phyloP scores from a whole-genome alignment of 1,139 yeast genomes.

The Protomyces inouyei region DNA sequence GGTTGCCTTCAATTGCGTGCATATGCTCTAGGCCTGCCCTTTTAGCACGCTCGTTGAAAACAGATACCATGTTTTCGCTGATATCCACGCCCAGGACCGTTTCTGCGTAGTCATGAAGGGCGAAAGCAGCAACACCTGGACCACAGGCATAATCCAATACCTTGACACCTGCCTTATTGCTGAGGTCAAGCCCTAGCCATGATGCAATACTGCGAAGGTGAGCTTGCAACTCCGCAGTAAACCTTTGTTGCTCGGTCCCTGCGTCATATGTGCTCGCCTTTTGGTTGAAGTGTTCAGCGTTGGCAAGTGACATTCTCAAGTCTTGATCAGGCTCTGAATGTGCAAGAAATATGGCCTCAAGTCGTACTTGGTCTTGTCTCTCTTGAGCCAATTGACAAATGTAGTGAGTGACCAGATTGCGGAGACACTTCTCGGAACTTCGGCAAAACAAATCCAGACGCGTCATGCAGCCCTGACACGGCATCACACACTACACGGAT shows the following conservation, averaged over 20 bases:
- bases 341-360: too few species aligned
- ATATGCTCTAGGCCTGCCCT: background rate
- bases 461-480: too few species aligned
- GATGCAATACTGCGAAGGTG: background rate
- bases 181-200: background rate
- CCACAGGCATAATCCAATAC: slow-evolving; percentile 19
- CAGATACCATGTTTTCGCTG: slow-evolving; percentile 5
- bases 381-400: too few species aligned
- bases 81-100: slow-evolving; percentile 7
- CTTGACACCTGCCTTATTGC: background rate
- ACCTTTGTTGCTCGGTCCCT: background rate
- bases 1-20: background rate
- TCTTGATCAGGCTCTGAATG: too few species aligned
- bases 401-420: too few species aligned
- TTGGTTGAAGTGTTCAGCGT: background rate
- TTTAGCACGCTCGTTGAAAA: background rate
- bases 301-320: background rate
- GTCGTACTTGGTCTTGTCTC: too few species aligned
- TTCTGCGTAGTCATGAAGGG: background rate
- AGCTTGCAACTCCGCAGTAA: background rate
- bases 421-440: too few species aligned
- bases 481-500: too few species aligned
- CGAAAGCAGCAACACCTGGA: slow-evolving; percentile 6
- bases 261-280: background rate
- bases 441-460: too few species aligned